Evolutionary conservation across 2,329 filamentous ascomycete genomes (phyloP), one percentile per base, ranked within the genome.

Genomic region (Venturia oleaginea): DNA sequence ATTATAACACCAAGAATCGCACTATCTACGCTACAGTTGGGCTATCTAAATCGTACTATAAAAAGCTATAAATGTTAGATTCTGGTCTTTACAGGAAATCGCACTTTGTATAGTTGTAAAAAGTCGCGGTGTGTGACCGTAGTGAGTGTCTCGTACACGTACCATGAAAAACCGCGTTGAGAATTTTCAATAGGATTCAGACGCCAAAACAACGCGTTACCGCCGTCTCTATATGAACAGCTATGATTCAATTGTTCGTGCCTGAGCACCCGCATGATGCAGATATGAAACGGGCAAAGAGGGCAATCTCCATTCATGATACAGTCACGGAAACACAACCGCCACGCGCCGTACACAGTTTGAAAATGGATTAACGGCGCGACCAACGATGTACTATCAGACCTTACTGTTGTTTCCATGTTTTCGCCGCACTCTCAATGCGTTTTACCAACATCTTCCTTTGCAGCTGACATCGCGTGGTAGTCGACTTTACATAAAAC

Each of bases 401-500:
- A n/a, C 13, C 51, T 34, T n/a, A 5, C 51, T 57, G 19, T 57
- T 57, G 51, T 57, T 57, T 57, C 51, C 34, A n/a, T 17, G 3
- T 19, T 10, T 10, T 34, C 51, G 51, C 34, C 27, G 24, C 27
- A 3, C 51, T 34, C 15, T 57, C 15, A 32, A 57, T 57, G 51
- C 51, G 51, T 57, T 57, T 51, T 10, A 22, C 4, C 30, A 57
- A 57, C 27, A 6, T 51, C 46, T 22, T 51, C 46, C 22, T 51
- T 15, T 34, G 51, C 51, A 10, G 30, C 30, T 57, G 27, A 34
- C 51, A 3, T 57, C 30, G 27, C 51, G 51, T n/a, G 30, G 27
- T 34, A n/a, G 19, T 57, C 27, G 51, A n/a, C 15, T 34, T 57
- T 57, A 57, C 11, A 34, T 57, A 57, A 57, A 57, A 57, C 51